These are phyloP conservation scores for Rauvolfia tetraphylla DNA, from an alignment of 257 asterid species.

Conservation along the genomic window DNA sequence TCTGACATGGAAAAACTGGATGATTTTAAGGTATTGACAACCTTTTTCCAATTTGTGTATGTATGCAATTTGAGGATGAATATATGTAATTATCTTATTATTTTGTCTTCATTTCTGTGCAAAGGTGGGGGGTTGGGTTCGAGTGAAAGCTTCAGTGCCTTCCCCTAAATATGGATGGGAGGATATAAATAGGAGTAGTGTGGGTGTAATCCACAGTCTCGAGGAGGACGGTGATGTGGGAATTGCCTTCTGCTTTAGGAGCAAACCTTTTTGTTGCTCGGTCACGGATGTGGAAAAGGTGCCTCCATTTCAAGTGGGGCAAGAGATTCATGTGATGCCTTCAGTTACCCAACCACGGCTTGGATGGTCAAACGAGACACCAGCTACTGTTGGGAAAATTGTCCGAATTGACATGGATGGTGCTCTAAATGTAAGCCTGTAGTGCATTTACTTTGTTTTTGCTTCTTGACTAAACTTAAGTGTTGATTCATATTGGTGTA, in stretches of 20 bases:
- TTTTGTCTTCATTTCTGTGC: constrained; percentile 12
- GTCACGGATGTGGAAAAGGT: constrained; percentile 93
- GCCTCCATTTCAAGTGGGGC: constrained; percentile 82
- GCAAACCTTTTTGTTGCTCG: constrained; percentile 86
- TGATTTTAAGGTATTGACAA: constrained; percentile 69
- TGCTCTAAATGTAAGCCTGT: constrained; percentile 65
- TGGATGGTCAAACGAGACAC: constrained; percentile 96
- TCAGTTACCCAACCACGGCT: constrained; percentile 88
- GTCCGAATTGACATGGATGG: constrained; percentile 93
- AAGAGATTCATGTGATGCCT: constrained; percentile 72
- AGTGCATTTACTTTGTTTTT: constrained; percentile 14
- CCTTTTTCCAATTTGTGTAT: background rate
- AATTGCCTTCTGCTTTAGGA: constrained; percentile 91
- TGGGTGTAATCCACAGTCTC: constrained; percentile 91
- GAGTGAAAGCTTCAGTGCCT: constrained; percentile 86
- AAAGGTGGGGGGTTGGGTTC: constrained; percentile 96
- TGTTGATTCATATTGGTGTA: background rate
- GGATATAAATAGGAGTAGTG: constrained; percentile 73
- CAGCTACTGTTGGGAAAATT: constrained; percentile 86
- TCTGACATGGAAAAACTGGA: constrained; percentile 98
- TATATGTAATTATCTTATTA: constrained; percentile 5
- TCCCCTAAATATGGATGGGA: constrained; percentile 99
- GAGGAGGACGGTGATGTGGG: constrained; percentile 99
- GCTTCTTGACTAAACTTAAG: background rate
- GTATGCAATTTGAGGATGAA: background rate